These are phyloP conservation scores for Hymenoscyphus occultus DNA, from an alignment of 2,329 filamentous ascomycete species.

Conservation along the genomic window DNA sequence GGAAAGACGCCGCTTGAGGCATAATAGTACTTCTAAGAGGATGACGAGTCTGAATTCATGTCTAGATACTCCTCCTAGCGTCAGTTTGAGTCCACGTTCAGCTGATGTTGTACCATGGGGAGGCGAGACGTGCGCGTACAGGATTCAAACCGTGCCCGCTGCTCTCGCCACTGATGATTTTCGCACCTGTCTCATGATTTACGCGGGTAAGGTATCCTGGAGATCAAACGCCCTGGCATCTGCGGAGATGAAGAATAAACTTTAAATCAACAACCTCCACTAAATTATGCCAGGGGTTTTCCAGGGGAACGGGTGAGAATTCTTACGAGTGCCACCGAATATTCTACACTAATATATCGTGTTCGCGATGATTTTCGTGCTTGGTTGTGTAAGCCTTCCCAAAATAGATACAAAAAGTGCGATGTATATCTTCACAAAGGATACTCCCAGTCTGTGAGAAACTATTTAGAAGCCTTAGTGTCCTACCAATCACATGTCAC, in stretches of 20 bases:
- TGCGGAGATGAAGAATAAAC: neutral
- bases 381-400: neutral
- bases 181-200: too few species aligned
- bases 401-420: neutral
- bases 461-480: neutral
- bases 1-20: too few species aligned
- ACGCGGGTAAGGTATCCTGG: neutral
- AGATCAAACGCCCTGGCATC: neutral
- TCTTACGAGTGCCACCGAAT: neutral
- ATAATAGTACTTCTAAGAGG: too few species aligned
- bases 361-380: neutral
- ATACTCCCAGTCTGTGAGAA: neutral
- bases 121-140: too few species aligned
- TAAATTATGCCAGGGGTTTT: neutral
- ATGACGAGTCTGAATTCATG: too few species aligned
- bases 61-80: too few species aligned
- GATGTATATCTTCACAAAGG: neutral
- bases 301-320: neutral
- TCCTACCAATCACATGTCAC: too few species aligned
- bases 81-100: too few species aligned
- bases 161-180: too few species aligned
- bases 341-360: neutral
- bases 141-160: too few species aligned
- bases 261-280: slow-evolving; percentile 2
- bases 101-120: too few species aligned